Percentiles rank a stretch among this genome's conserved stretches.
Conservation (phyloP, 1,284 basidiomycete genomes). For the Amylostereum areolatum region DNA sequence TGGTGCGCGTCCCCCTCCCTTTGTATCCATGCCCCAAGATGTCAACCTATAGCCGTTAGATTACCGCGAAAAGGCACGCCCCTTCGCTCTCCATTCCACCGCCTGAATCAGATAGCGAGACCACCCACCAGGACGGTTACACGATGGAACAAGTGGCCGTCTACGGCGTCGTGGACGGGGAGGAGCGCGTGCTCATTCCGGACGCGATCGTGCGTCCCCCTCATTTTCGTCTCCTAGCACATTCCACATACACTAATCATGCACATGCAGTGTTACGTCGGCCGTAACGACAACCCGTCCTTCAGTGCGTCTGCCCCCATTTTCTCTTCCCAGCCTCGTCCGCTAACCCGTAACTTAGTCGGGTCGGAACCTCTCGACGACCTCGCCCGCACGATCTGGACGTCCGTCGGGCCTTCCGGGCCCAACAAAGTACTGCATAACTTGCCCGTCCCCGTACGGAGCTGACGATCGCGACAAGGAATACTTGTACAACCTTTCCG, state of each 20-base stretch:
- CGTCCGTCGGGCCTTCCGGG: constrained; percentile 76
- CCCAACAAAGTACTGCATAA: constrained; percentile 58
- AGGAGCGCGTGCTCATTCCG: constrained; percentile 47
- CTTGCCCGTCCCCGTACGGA: not conserved
- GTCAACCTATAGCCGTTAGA: constrained; percentile 33
- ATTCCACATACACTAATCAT: constrained; percentile 23
- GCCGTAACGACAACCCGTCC: constrained; percentile 70
- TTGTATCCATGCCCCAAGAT: constrained; percentile 1
- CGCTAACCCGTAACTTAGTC: constrained; percentile 46
- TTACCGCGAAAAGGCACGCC: constrained; percentile 70
- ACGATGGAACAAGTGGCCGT: constrained; percentile 62
- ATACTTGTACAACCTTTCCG: constrained; percentile 71
- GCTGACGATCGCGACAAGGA: constrained; percentile 39
- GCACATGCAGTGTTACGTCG: constrained; percentile 64
- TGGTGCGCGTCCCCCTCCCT: constrained; percentile 37
- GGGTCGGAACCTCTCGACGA: constrained; percentile 70
- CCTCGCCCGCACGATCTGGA: constrained; percentile 67
- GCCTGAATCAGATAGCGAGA: not conserved
- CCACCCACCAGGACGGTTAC: constrained; percentile 57
- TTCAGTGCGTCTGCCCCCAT: constrained; percentile 46
- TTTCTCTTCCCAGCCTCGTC: no score
- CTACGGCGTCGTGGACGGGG: constrained; percentile 45
- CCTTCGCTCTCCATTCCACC: not conserved
- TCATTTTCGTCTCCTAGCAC: not conserved
- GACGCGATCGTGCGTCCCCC: constrained; percentile 18